Evolutionary conservation across 148 eudicot genomes (phyloP).

Genomic region (Oxyria digyna): DNA sequence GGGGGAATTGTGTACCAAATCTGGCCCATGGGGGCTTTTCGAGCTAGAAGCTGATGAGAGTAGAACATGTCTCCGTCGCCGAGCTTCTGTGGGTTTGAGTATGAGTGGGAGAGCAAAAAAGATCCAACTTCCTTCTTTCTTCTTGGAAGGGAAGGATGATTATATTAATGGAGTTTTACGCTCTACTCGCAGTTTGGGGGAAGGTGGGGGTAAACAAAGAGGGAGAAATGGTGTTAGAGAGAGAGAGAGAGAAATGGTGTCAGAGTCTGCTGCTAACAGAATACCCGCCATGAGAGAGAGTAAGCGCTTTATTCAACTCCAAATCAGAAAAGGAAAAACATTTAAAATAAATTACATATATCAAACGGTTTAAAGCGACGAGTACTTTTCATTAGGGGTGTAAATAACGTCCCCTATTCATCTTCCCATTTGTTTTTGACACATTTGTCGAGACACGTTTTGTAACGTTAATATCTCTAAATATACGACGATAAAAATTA

Average conservation of each 20-base stretch:
- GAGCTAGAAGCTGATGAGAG: slow-evolving; percentile 79
- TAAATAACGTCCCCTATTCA: no score
- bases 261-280: slow-evolving; percentile 22
- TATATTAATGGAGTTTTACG: slow-evolving; percentile 9
- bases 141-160: no score
- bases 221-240: not conserved
- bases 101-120: not conserved
- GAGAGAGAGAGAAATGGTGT: not conserved
- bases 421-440: no score
- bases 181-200: not conserved
- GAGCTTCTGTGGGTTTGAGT: not conserved
- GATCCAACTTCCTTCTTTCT: no score
- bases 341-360: no score
- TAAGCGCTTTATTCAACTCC: no score
- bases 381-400: no score
- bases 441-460: no score
- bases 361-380: no score
- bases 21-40: slow-evolving; percentile 87
- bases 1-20: slow-evolving; percentile 43
- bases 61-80: slow-evolving; percentile 41
- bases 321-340: no score
- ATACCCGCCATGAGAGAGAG: slow-evolving; percentile 20
- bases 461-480: no score
- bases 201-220: not conserved
- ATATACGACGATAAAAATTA: no score